Evolutionary conservation across 2,329 filamentous ascomycete species (phyloP), one percentile per base, ranked within the genome.

Genomic region (Acephala macrosclerotiorum): DNA sequence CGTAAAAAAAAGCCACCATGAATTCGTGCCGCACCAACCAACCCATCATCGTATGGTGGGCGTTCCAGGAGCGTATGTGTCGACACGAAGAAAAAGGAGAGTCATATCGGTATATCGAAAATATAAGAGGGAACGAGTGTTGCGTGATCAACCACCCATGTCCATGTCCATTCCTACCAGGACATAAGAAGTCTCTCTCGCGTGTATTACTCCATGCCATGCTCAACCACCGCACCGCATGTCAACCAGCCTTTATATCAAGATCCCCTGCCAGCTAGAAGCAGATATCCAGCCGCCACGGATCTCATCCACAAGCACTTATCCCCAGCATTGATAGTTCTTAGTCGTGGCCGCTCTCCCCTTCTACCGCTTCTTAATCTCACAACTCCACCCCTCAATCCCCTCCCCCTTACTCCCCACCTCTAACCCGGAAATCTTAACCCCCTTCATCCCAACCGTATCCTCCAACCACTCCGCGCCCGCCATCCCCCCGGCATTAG

Each of bases 401-500:
- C 93, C 94, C 65, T 97, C 95, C 1, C 95, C 95, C 65, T 89
- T 89, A 70, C 90, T 93, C 7, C 94, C 94, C 0, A 96, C 91
- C 57, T 89, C 82, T 36, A 97, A 84, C 0, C 85, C 86, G 18
- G 91, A 88, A 67, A 97, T 85, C 77, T 87, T 89, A 63, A 95
- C 80, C 12, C 85, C 87, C 73, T 94, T 90, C 94, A 99, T 98
- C 8, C 94, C 95, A 38, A 91, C 90, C 2, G 94, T 94, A 71
- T 94, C 91, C 67, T 92, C 88, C 71, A 98, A 80, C 86, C 95
- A 98, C 6, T 82, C 77, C 73, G 97, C 93, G 7, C 91, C 90
- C 3, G 92, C 90, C 96, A 98, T 98, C 6, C 96, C 96, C 40
- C 96, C 96, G 0, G 96, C 96, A 76, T 98, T 99, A 12, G 96